Base-by-base conservation (phyloP, 192 early-diverging fungal genomes). In the Coemansia sp. region DNA sequence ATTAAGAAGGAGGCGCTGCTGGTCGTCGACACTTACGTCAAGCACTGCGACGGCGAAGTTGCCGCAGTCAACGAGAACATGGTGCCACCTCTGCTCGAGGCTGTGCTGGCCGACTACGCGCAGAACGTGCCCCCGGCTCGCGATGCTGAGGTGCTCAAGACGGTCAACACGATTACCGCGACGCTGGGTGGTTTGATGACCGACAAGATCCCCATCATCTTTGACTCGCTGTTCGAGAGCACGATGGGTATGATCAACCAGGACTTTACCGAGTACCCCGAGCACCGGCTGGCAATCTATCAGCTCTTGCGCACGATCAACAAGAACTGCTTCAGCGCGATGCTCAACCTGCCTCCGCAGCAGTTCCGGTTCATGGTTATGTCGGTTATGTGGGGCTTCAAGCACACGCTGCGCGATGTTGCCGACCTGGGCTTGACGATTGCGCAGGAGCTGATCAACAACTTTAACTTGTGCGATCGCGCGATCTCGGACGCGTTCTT, bases 241-340 rank as follows among this genome's bases (percentile, higher is more conserved):
- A 99, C 97, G 0, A 79, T 99, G 73, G 91, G 92, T 83, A 99
- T 99, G 97, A 99, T 99, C 79, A 98, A 94, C 86, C 96, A 97
- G 79, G 93, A 99, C 84, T 96, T 97, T 85, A 86, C 93, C 23
- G 95, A 96, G 70, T 96, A 89, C 79, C 97, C 97, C 16, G 96
- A 99, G 79, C 95, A 97, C 81, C 92, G 97, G 61, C 86, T 91
- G 66, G 93, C 91, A 10, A 96, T 99, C 76, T 99, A 94, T 76
- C 92, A 91, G 70, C 82, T 99, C 64, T 76, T 99, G 60, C 88
- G 92, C 53, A 91, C 93, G 10, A 96, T 99, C 77, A 94, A 93
- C 65, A 74, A 86, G 58, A 83, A 89, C 64, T 99, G 97, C 76
- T 99, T 99, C 87, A 88, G 85, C 89, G 95, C 97, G 1, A 78